These are phyloP conservation scores for Yarrowia keelungensis DNA, from an alignment of 805 yeast species.

Conservation along the genomic window DNA sequence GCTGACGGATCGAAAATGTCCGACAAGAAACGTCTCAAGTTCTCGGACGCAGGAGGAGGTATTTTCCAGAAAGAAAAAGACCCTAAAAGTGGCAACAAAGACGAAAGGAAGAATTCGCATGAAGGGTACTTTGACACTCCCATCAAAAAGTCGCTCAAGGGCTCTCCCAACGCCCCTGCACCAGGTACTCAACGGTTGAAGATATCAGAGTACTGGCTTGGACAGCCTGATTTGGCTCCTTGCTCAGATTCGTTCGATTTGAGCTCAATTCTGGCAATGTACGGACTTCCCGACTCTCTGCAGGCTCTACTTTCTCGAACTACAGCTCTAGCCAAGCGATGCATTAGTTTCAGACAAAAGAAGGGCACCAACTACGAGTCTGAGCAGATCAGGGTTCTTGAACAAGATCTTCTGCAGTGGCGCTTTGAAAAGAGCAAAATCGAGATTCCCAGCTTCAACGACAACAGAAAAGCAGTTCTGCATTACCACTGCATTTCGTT, in stretches of 20 bases:
- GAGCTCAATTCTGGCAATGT: constrained; percentile 74
- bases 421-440: constrained; percentile 56
- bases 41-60: constrained; percentile 33
- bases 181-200: constrained; percentile 23
- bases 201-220: constrained; percentile 35
- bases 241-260: constrained; percentile 39
- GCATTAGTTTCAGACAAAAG: constrained; percentile 25
- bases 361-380: constrained; percentile 46
- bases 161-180: constrained; percentile 21
- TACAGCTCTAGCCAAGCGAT: constrained; percentile 46
- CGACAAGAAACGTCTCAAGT: constrained; percentile 37
- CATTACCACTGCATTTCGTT: constrained; percentile 83
- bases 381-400: constrained; percentile 52
- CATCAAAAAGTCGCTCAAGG: constrained; percentile 33
- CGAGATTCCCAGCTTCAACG: constrained; percentile 42
- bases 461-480: constrained; percentile 64
- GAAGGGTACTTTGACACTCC: constrained; percentile 37
- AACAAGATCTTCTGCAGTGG: constrained; percentile 67
- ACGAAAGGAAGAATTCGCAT: constrained; percentile 4
- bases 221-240: constrained; percentile 29
- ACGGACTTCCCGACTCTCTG: constrained; percentile 84
- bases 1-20: constrained; percentile 38
- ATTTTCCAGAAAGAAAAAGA: constrained; percentile 32
- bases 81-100: background rate
- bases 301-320: constrained; percentile 75